Conservation (phyloP, 2,329 filamentous ascomycete species). For the Cadophora sp. region DNA sequence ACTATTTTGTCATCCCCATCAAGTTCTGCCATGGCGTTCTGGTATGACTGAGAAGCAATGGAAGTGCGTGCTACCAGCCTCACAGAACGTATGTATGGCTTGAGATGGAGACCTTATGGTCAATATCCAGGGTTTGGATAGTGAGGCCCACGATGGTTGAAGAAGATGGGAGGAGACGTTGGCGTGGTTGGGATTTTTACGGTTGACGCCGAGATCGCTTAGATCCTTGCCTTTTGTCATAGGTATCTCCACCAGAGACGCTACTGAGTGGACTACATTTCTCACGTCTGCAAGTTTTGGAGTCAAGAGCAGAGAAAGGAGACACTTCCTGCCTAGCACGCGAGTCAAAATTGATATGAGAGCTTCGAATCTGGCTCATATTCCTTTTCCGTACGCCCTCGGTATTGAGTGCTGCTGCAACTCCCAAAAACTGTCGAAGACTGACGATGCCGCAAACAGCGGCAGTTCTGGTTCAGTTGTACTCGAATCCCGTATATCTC, state of each 20-base stretch:
- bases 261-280: background rate
- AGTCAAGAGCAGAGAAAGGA: background rate
- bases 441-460: too few species aligned
- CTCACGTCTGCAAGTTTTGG: background rate
- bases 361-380: background rate
- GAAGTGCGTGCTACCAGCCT: slow-evolving; percentile 42
- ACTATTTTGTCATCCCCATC: slow-evolving; percentile 29
- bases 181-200: slow-evolving; percentile 9
- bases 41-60: slow-evolving; percentile 40
- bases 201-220: slow-evolving; percentile 16
- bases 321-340: too few species aligned
- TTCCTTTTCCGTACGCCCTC: too few species aligned
- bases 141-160: background rate
- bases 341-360: background rate
- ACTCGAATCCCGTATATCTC: too few species aligned
- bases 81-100: slow-evolving; percentile 10
- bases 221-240: slow-evolving; percentile 4
- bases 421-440: too few species aligned
- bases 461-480: too few species aligned
- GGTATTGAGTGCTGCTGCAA: too few species aligned
- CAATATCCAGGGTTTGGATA: background rate
- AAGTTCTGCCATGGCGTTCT: slow-evolving; percentile 36
- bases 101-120: background rate
- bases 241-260: background rate
- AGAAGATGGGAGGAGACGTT: background rate